Evolutionary conservation across 2,329 filamentous ascomycete genomes (phyloP).

Genomic region (Raffaelea albimanens): DNA sequence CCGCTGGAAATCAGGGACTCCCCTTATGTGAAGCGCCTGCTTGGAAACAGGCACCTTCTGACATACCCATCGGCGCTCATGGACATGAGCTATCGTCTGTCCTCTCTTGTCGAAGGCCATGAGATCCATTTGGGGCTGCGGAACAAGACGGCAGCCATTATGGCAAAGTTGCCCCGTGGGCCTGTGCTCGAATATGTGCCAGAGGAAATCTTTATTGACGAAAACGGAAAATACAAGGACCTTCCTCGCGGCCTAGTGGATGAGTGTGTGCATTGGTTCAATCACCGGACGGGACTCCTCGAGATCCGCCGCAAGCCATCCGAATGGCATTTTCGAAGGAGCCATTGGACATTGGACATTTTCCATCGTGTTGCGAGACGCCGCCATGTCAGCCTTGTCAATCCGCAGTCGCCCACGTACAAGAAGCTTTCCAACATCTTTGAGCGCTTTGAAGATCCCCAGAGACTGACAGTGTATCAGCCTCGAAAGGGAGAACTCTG

Average conservation of each 20-base stretch:
- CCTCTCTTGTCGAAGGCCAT: constrained; percentile 26
- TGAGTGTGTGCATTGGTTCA: constrained; percentile 51
- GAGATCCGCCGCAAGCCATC: constrained; percentile 33
- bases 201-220: not conserved
- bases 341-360: constrained; percentile 27
- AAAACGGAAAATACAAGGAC: constrained; percentile 33
- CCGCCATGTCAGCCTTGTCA: constrained; percentile 28
- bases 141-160: constrained; percentile 23
- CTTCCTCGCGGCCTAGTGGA: constrained; percentile 41
- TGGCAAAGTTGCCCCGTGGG: not conserved
- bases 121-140: constrained; percentile 45
- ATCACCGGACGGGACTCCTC: constrained; percentile 29
- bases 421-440: constrained; percentile 34
- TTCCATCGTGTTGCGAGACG: constrained; percentile 9
- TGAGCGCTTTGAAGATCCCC: constrained; percentile 33
- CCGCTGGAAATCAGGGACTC: constrained; percentile 39
- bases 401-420: constrained; percentile 35
- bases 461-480: constrained; percentile 36
- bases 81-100: constrained; percentile 41
- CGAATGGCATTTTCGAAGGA: constrained; percentile 16
- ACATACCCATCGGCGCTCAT: constrained; percentile 39
- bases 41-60: constrained; percentile 40
- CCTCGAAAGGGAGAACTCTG: constrained; percentile 12
- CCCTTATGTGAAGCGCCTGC: constrained; percentile 35
- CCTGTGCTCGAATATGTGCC: constrained; percentile 6